Evolutionary conservation across 805 yeast species (phyloP).

Genomic region (Starmera quercuum): DNA sequence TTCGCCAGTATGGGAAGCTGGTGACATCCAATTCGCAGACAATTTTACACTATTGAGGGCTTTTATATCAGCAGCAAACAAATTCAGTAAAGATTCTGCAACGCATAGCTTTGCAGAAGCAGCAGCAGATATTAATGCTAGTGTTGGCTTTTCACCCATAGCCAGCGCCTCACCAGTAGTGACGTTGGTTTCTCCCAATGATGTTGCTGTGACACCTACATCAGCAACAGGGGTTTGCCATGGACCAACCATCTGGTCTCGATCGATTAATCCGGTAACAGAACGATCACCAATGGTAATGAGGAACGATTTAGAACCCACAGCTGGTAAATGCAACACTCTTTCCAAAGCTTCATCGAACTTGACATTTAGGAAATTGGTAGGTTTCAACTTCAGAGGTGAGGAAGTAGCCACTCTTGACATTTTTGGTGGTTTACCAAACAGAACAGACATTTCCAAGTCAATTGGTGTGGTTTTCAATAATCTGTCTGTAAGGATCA

Average conservation of each 20-base stretch:
- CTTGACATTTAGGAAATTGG: conserved; percentile 28
- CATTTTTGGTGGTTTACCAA: conserved; percentile 97
- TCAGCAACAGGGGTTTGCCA: conserved; percentile 99
- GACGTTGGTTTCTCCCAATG: conserved; percentile 66
- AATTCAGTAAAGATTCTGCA: conserved; percentile 86
- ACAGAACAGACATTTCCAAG: conserved; percentile 87
- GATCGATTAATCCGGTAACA: conserved; percentile 93
- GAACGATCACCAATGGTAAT: conserved; percentile 98
- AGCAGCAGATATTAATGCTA: conserved; percentile 80
- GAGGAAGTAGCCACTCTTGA: conserved; percentile 64
- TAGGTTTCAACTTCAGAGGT: conserved; percentile 39
- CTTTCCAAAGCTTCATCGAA: conserved; percentile 66
- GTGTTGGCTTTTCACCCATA: conserved; percentile 91
- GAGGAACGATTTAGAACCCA: conserved; percentile 89
- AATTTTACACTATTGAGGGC: conserved; percentile 68
- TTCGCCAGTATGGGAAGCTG: conserved; percentile 92
- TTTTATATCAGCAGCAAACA: conserved; percentile 84
- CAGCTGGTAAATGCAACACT: conserved; percentile 85
- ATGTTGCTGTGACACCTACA: conserved; percentile 91
- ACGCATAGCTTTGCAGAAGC: conserved; percentile 94
- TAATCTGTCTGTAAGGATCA: conserved; percentile 72
- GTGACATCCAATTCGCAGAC: conserved; percentile 99
- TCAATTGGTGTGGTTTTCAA: conserved; percentile 86
- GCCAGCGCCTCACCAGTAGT: conserved; percentile 95
- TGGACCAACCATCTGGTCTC: conserved; percentile 99